phyloP scores from a whole-genome alignment of 495 filamentous ascomycete genomes.

The Xylaria cubensis region DNA sequence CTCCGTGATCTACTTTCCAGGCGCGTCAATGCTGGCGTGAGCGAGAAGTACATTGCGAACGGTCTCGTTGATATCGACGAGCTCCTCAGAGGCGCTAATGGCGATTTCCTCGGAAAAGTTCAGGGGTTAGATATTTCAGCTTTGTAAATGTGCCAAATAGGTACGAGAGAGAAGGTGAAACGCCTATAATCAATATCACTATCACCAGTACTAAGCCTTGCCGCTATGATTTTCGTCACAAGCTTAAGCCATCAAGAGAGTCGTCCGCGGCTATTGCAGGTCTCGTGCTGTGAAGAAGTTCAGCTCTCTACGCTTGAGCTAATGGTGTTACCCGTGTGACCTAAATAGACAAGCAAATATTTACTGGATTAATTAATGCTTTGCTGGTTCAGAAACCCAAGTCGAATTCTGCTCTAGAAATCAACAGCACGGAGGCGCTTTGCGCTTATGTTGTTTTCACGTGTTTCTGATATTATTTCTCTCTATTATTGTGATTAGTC shows the following conservation, averaged over 20 bases:
- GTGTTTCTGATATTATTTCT: no score
- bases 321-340: background rate
- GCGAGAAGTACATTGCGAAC: slow-evolving; percentile 83
- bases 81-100: slow-evolving; percentile 66
- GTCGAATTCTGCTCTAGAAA: no score
- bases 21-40: slow-evolving; percentile 89
- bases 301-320: background rate
- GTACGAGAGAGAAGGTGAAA: no score
- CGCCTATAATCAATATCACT: no score
- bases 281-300: background rate
- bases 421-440: no score
- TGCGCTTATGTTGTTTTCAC: no score
- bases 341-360: background rate
- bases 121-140: slow-evolving; percentile 49
- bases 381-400: no score
- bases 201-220: no score
- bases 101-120: slow-evolving; percentile 52
- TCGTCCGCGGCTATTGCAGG: background rate
- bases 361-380: no score
- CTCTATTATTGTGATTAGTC: no score
- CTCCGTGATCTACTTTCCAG: slow-evolving; percentile 71
- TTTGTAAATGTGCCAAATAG: slow-evolving; percentile 24
- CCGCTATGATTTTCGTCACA: background rate
- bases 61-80: slow-evolving; percentile 83
- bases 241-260: background rate